A percentile compares a stretch with the other conserved stretches of the same genome.
phyloP scores from a whole-genome alignment of 2,329 filamentous ascomycete genomes.

The Boeremia lycopersici region DNA sequence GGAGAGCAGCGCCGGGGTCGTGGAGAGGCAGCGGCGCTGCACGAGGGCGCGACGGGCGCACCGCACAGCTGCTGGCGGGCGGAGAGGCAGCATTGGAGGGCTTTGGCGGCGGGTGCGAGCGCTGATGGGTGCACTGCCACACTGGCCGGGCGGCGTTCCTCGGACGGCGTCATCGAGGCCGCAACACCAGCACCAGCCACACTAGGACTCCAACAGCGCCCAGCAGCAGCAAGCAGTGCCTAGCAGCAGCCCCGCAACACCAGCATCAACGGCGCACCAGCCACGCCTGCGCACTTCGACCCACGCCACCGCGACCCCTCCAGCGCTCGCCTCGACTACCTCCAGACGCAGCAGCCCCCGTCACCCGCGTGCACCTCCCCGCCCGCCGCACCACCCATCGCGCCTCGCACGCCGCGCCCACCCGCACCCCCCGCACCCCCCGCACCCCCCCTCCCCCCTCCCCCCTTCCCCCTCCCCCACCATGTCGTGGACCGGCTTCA shows the following conservation, averaged over 20 bases:
- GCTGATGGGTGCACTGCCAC: not conserved
- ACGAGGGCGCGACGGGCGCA: not conserved
- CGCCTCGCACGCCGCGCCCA: not conserved
- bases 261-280: too few species aligned
- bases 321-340: too few species aligned
- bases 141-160: not conserved
- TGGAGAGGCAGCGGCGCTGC: not conserved
- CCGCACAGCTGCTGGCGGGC: constrained; percentile 8
- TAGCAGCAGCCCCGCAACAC: not conserved
- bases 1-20: not conserved
- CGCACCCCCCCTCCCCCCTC: not conserved
- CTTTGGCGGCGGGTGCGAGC: not conserved
- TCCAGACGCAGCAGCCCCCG: too few species aligned
- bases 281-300: too few species aligned
- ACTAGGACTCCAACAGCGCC: not conserved
- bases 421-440: not conserved
- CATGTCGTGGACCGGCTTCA: constrained; percentile 73
- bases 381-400: too few species aligned
- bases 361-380: too few species aligned
- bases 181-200: not conserved
- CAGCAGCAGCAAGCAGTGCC: not conserved
- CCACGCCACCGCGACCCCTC: too few species aligned
- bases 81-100: constrained; percentile 5
- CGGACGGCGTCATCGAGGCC: constrained; percentile 1
- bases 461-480: constrained; percentile 19